A percentile compares a stretch with the other conserved stretches of the same genome.
These are phyloP conservation scores for Basidiobolus meristosporus DNA, from an alignment of 371 early-diverging fungal genomes.

Conservation along the genomic window DNA sequence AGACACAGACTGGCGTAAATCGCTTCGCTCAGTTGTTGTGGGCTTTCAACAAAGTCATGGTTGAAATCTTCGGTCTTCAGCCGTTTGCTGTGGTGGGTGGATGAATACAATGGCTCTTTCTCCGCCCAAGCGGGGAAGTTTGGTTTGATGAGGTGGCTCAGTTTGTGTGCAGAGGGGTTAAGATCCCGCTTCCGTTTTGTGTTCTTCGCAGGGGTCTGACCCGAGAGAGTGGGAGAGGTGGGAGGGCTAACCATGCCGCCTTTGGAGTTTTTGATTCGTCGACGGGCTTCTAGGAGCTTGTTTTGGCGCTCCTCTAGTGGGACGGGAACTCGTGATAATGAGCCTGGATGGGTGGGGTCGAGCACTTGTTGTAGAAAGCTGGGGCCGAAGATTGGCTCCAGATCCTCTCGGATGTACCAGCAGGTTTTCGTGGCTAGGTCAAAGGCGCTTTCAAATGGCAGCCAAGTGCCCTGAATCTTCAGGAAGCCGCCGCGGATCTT, in stretches of 20 bases:
- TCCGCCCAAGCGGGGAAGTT: constrained; percentile 1
- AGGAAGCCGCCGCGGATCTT: constrained; percentile 50
- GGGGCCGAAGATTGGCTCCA: constrained; percentile 37
- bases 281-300: constrained; percentile 9
- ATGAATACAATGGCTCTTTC: too few relatives aligned
- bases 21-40: constrained; percentile 23
- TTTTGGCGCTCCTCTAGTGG: constrained; percentile 5
- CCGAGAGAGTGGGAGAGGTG: background rate
- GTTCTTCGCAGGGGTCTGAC: background rate
- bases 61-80: constrained; percentile 2
- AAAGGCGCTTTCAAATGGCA: constrained; percentile 32
- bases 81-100: constrained; percentile 3
- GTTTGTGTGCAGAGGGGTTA: constrained; percentile 1
- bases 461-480: constrained; percentile 57
- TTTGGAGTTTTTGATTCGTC: constrained; percentile 1
- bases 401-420: constrained; percentile 30
- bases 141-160: background rate
- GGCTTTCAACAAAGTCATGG: constrained; percentile 5
- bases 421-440: constrained; percentile 29
- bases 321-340: constrained; percentile 6
- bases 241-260: constrained; percentile 6
- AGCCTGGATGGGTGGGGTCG: constrained; percentile 23
- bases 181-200: background rate
- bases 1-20: constrained; percentile 27
- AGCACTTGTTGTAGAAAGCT: constrained; percentile 24